Base-by-base conservation (phyloP, 2,329 filamentous ascomycete genomes). In the Aureobasidium sp. region DNA sequence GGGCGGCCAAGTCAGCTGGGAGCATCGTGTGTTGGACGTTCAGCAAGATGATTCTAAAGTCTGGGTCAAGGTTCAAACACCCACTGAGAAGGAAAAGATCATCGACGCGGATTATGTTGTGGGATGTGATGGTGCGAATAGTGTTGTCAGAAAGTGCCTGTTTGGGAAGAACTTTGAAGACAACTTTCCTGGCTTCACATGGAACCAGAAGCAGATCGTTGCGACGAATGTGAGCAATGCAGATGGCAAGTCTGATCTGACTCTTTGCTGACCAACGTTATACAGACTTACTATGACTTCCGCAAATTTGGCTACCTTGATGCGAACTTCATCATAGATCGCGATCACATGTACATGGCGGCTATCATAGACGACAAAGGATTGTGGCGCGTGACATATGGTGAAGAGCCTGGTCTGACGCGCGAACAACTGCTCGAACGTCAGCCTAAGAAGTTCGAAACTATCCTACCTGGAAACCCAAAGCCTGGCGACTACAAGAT, bases 321-420 rank as follows among this genome's bases (percentile, higher is more conserved):
- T 48, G 77, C 76, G 15, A 82, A 82, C 48, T 82, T 81, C 70
- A 72, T 82, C 67, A 73, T 79, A 16, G 75, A 79, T 59, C 72
- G 73, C 0, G 65, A 72, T 43, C 65, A 80, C 63, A 80, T 80
- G 45, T 67, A 69, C 20, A 72, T 73, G 69, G 67, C 71, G 25
- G 71, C 71, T 15, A 66, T 69, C 33, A 69, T 73, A 7, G 70
- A 72, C 23, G 68, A 75, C 23, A 69, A 73, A 5, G 76, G 77
- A 0, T 62, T 82, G 23, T 81, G 80, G 76, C 71, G 80, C 23
- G 76, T 82, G 2, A 77, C 76, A 9, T 82, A 81, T 61, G 80
- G 80, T 5, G 77, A 79, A 20, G 69, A 78, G 13, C 69, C 70
- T 3, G 73, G 71, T 3, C 62, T 76, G 9, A 74, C 72, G 3